Base-by-base conservation (phyloP, 208 protist species). In the Sergeia podlipaevii region DNA sequence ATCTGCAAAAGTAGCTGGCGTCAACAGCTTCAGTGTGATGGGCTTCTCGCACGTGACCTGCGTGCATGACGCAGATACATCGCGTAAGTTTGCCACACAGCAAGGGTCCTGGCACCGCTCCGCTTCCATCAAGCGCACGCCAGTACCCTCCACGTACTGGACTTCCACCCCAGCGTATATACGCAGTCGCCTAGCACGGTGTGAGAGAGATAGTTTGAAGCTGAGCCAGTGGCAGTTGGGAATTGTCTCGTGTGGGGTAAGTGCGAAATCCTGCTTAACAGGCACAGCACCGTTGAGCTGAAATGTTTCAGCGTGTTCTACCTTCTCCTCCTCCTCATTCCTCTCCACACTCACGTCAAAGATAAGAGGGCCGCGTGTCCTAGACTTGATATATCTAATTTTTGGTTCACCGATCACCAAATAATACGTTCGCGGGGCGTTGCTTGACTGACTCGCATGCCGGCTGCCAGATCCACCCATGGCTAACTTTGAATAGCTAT, bases 401-500 rank as follows among this genome's bases (percentile, higher is more conserved):
- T 46, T 27, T 11, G 78, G 83, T n/a, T 60, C 59, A 44, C 83
- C 78, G 13, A 74, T 60, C 23, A 91, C 73, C 17, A 91, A 59
- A 55, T 83, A 91, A 48, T 77, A 87, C 38, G 61, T 72, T 26
- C 59, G 64, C 4, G 83, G 76, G 13, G 41, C 52, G 24, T 42
- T 4, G 7, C 32, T 34, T 7, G 20, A 32, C 46, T 3, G 28
- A 5, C 34, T 49, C 44, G 28, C 24, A 8, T 17, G 7, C 24
- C 13, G 28, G 44, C 44, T 49, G 11, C 4, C 5, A 10, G 7
- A 29, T 15, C 44, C n/a, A 23, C 44, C 44, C 44, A 49, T 49
- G 59, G 28, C 21, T 13, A 53, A 18, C 7, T 15, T 46, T 7
- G 13, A 41, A 44, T n/a, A 44, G 8, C 6, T 44, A 44, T 4